These are phyloP conservation scores for Gelatoporia subvermispora DNA, from an alignment of 768 basidiomycete species.

Conservation along the genomic window DNA sequence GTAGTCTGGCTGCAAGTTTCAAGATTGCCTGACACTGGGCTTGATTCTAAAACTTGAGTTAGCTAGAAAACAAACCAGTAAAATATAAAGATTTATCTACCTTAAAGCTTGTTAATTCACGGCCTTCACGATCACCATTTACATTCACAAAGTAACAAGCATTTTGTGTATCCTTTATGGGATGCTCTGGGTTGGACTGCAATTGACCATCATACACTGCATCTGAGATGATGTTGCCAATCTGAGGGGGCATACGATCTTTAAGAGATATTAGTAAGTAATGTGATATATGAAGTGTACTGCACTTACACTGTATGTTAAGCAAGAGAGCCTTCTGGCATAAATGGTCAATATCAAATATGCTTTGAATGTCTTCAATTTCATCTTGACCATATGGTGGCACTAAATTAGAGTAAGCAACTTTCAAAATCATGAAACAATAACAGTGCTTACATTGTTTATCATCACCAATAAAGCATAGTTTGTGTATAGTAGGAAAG, in stretches of 20 bases:
- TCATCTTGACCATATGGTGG: slow-evolving; percentile 78
- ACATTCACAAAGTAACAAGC: slow-evolving; percentile 71
- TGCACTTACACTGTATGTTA: slow-evolving; percentile 70
- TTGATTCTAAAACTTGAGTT: slow-evolving; percentile 42
- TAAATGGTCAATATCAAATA: slow-evolving; percentile 74
- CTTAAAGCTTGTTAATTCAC: slow-evolving; percentile 33
- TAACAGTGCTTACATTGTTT: slow-evolving; percentile 31
- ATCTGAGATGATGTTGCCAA: slow-evolving; percentile 68
- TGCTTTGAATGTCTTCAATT: slow-evolving; percentile 57
- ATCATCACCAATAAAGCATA: slow-evolving; percentile 39
- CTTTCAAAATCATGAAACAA: neutral
- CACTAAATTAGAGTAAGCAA: slow-evolving; percentile 40
- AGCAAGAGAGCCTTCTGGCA: slow-evolving; percentile 46
- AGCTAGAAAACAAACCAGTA: neutral
- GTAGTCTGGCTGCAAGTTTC: slow-evolving; percentile 51
- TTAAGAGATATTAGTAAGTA: slow-evolving; percentile 2
- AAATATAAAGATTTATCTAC: slow-evolving; percentile 19
- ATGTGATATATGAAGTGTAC: slow-evolving; percentile 2
- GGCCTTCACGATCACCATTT: slow-evolving; percentile 29
- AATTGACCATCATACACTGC: slow-evolving; percentile 61
- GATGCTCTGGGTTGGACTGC: slow-evolving; percentile 46
- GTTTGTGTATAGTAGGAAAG: slow-evolving; percentile 26
- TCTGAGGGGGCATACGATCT: slow-evolving; percentile 85
- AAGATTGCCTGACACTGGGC: slow-evolving; percentile 54
- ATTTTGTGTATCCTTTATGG: slow-evolving; percentile 34